These are phyloP conservation scores for Curvularia lunata DNA, from an alignment of 2,329 filamentous ascomycete genomes.

Conservation along the genomic window DNA sequence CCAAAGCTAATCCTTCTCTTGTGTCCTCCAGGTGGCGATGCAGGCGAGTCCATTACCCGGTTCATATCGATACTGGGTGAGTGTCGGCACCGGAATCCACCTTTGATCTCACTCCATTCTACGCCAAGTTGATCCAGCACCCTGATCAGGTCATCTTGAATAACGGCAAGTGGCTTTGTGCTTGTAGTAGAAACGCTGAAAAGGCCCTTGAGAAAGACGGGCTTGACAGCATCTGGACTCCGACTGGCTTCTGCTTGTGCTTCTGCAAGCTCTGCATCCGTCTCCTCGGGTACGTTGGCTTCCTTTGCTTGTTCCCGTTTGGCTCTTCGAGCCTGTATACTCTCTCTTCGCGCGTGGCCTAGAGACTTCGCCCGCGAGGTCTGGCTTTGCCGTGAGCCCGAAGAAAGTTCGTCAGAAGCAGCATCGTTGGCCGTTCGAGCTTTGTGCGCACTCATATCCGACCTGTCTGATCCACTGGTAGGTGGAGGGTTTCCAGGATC, in stretches of 20 bases:
- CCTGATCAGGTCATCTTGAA: conserved; percentile 86
- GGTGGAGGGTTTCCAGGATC: conserved; percentile 68
- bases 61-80: conserved; percentile 87
- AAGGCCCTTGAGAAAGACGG: conserved; percentile 92
- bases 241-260: conserved; percentile 59
- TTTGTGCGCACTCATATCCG: conserved; percentile 58
- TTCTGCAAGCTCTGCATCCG: conserved; percentile 74
- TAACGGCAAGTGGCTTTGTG: conserved; percentile 83
- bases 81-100: conserved; percentile 89
- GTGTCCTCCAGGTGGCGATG: conserved; percentile 58
- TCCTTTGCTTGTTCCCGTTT: conserved; percentile 74
- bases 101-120: conserved; percentile 90
- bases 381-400: conserved; percentile 39
- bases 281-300: conserved; percentile 87
- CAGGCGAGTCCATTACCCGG: conserved; percentile 66
- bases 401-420: conserved; percentile 57
- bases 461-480: conserved; percentile 81
- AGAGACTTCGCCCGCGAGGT: conserved; percentile 77
- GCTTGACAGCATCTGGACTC: conserved; percentile 83
- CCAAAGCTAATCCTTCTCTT: conserved; percentile 84
- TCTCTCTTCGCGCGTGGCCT: conserved; percentile 86
- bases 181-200: conserved; percentile 98
- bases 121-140: conserved; percentile 87
- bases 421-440: conserved; percentile 56
- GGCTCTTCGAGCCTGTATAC: conserved; percentile 84